A percentile compares a stretch with the other conserved stretches of the same genome.
phyloP scores from a whole-genome alignment of 345 rosid genomes.

The Fremontodendron californicum region DNA sequence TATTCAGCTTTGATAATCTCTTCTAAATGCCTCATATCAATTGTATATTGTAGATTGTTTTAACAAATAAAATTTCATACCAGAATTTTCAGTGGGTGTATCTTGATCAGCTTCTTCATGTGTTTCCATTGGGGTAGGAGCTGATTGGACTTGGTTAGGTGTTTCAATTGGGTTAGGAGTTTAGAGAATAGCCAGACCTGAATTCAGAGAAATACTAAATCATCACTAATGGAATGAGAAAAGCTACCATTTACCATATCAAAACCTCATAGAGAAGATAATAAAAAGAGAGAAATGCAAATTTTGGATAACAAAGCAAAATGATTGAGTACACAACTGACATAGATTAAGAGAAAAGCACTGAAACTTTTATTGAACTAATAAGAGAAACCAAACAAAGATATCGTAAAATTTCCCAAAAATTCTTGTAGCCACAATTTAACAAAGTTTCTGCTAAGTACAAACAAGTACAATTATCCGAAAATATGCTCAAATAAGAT shows the following conservation, averaged over 20 bases:
- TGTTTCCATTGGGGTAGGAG: too few relatives aligned
- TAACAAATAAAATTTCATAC: too few relatives aligned
- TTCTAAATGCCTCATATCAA: too few relatives aligned
- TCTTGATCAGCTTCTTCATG: too few relatives aligned
- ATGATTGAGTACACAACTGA: background rate
- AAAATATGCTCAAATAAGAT: background rate
- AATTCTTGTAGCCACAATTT: background rate
- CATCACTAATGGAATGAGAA: background rate
- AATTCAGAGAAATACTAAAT: conserved; percentile 9
- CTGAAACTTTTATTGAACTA: background rate
- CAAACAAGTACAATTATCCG: background rate
- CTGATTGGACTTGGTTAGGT: too few relatives aligned
- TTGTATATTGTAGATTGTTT: too few relatives aligned
- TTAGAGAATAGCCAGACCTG: conserved; percentile 74
- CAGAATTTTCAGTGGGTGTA: too few relatives aligned
- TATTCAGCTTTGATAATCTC: too few relatives aligned
- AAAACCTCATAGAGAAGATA: background rate
- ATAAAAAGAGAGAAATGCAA: background rate
- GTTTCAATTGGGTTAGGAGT: too few relatives aligned
- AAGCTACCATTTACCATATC: background rate
- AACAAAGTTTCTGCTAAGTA: background rate
- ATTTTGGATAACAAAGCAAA: background rate
- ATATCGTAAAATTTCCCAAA: background rate
- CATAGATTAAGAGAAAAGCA: background rate
- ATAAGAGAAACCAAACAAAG: too few relatives aligned